Base-by-base conservation (phyloP, 1,284 basidiomycete species). In the Heterobasidion irregulare region DNA sequence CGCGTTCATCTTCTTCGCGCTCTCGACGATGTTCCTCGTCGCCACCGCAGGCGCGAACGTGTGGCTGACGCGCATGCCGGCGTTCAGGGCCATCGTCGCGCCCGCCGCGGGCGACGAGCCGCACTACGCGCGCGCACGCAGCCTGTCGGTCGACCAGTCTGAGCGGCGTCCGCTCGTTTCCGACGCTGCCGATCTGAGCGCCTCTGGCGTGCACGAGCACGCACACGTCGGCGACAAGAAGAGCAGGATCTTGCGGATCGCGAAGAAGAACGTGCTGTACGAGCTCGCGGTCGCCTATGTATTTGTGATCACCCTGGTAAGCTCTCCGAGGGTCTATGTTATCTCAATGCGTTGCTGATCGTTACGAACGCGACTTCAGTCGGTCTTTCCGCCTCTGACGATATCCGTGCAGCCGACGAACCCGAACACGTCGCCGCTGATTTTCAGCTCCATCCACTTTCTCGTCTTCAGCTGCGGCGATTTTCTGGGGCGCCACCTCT, bases 361-460 rank as follows among this genome's bases (percentile, higher is more conserved):
- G 15, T 10, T 12, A 47, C 2, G 26, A 18, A n/a, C 26, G 18
- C 18, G 9, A 10, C 16, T 2, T 13, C 33, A 94, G 92, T 79
- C 91, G 35, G 84, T 94, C 46, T 94, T 84, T 70, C 93, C 93
- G 2, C 81, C 92, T 0, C 86, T 94, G 56, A 94, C 93, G 2
- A 81, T 84, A 4, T 86, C 86, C 0, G 81, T 95, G 52, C 68
- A 70, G 38, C 80, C 92, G 0, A 82, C 81, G 2, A 83, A 83
- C 58, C 77, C 81, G 15, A 60, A 62, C 45, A 77, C 74, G 10
- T 82, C 82, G 61, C 82, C 83, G 0, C 72, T 89, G 16, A 68
- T 91, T 18, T 89, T 92, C 73, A 83, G 74, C 56, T 78, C 84
- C 1, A 61, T 84, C 43, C 86, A 89, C 62, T 91, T 89, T 70